Evolutionary conservation across 2,329 filamentous ascomycete species (phyloP), one percentile per base, ranked within the genome.

Genomic region (Cercospora zeina): DNA sequence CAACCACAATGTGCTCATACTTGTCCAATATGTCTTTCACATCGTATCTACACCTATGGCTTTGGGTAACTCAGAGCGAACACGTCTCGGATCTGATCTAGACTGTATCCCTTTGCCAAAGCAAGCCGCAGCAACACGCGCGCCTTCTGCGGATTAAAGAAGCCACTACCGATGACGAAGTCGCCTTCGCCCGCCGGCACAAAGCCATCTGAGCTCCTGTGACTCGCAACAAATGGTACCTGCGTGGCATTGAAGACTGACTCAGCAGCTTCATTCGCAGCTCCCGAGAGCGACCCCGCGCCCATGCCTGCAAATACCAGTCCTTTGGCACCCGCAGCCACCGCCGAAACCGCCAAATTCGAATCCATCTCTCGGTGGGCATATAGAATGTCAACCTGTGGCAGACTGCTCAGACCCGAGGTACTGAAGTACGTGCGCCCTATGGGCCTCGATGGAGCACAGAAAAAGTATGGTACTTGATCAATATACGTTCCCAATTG

Each of bases 391-490:
- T 85, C 83, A 30, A 87, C 82, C 61, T 81, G 76, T 0, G 84
- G 83, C 27, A 87, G 76, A 2, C 65, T 68, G 0, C 72, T 74
- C 7, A 64, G 31, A 45, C 68, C 68, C 33, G 68, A 68, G 53
- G 81, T 73, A 68, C 76, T 75, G 67, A 79, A 83, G 64, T 78
- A 73, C 51, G 74, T 70, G 69, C 80, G 79, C 57, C 80, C 79
- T 21, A 80, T 72, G 11, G 85, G 81, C 49, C 77, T 74, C 1
- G 79, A 76, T 0, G 85, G 77, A 9, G 79, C 77, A 68, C 80
- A 87, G 77, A 83, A 88, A 77, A 87, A 88, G 68, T 83, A 80
- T 0, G 85, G 84, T 37, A 81, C 77, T 61, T 85, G 78, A 67
- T 85, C 81, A 68, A 86, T 79, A 70, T 88, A 83, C 61, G 79